phyloP scores from a whole-genome alignment of 768 basidiomycete genomes.

The Rhizopogon salebrosus region DNA sequence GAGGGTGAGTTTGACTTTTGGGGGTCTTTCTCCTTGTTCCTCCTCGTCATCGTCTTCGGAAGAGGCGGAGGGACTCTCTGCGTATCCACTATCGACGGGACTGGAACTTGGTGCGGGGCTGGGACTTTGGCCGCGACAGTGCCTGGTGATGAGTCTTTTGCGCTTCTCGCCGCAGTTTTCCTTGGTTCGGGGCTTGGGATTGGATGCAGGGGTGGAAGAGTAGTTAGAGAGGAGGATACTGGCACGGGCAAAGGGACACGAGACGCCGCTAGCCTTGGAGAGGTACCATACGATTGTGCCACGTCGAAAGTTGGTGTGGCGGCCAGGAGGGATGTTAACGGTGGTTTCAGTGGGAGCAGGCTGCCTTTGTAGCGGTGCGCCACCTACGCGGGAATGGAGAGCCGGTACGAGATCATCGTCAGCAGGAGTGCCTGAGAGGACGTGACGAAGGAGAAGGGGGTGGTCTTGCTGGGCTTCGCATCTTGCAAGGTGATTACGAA shows the following conservation, averaged over 20 bases:
- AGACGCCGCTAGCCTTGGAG: slow-evolving; percentile 65
- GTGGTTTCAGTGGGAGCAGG: slow-evolving; percentile 10
- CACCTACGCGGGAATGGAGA: slow-evolving; percentile 64
- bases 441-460: slow-evolving; percentile 68
- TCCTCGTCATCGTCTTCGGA: slow-evolving; percentile 21
- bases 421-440: slow-evolving; percentile 62
- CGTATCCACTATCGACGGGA: slow-evolving; percentile 23
- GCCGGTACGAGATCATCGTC: slow-evolving; percentile 76
- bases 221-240: slow-evolving; percentile 74
- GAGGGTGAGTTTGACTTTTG: slow-evolving; percentile 68
- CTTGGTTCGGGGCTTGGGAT: slow-evolving; percentile 33
- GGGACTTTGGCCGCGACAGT: background rate
- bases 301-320: slow-evolving; percentile 68
- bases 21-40: slow-evolving; percentile 31
- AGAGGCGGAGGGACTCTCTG: slow-evolving; percentile 16
- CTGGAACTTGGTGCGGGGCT: slow-evolving; percentile 10
- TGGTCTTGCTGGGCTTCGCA: slow-evolving; percentile 69
- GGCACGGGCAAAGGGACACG: slow-evolving; percentile 69
- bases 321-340: background rate
- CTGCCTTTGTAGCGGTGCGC: slow-evolving; percentile 44
- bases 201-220: slow-evolving; percentile 29
- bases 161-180: slow-evolving; percentile 43
- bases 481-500: slow-evolving; percentile 66
- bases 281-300: slow-evolving; percentile 83
- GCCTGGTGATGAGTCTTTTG: slow-evolving; percentile 26